These are phyloP conservation scores for Claviceps lovelessii DNA, from an alignment of 2,329 filamentous ascomycete genomes.

Conservation along the genomic window DNA sequence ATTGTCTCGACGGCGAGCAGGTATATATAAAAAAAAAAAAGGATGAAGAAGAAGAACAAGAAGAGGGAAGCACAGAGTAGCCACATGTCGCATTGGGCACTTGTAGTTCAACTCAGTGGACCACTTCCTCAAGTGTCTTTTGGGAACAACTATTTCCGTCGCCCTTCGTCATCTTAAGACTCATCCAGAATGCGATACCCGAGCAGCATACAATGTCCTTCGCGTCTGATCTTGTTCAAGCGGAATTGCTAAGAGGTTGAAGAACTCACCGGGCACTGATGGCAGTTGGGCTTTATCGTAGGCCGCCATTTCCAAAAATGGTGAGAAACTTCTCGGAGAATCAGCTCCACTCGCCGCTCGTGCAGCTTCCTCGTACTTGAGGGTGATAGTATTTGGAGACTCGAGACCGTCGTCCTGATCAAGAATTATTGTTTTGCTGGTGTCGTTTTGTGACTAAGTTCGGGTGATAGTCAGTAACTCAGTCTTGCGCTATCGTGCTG, in stretches of 20 bases:
- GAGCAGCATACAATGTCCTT: too few species aligned
- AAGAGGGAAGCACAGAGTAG: too few species aligned
- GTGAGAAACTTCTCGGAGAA: slow-evolving; percentile 42
- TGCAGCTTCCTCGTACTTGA: slow-evolving; percentile 42
- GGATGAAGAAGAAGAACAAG: too few species aligned
- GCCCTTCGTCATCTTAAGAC: too few species aligned
- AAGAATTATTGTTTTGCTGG: slow-evolving; percentile 42
- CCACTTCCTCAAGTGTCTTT: too few species aligned
- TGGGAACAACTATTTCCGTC: too few species aligned
- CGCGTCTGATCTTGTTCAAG: too few species aligned
- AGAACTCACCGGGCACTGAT: slow-evolving; percentile 68
- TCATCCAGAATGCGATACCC: too few species aligned
- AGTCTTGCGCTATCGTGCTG: background rate
- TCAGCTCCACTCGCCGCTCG: slow-evolving; percentile 38
- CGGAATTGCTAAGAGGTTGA: too few species aligned
- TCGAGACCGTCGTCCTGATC: slow-evolving; percentile 39
- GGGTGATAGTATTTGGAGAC: slow-evolving; percentile 41
- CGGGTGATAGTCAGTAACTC: background rate
- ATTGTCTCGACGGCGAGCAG: background rate
- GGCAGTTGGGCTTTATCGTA: slow-evolving; percentile 67
- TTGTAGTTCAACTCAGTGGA: too few species aligned
- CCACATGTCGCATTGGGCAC: too few species aligned
- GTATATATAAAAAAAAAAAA: background rate
- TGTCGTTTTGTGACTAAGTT: slow-evolving; percentile 35
- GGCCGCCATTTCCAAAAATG: slow-evolving; percentile 26